Conservation (phyloP, 805 yeast species). For the Sugiyamaella boreocaroliniensis region DNA sequence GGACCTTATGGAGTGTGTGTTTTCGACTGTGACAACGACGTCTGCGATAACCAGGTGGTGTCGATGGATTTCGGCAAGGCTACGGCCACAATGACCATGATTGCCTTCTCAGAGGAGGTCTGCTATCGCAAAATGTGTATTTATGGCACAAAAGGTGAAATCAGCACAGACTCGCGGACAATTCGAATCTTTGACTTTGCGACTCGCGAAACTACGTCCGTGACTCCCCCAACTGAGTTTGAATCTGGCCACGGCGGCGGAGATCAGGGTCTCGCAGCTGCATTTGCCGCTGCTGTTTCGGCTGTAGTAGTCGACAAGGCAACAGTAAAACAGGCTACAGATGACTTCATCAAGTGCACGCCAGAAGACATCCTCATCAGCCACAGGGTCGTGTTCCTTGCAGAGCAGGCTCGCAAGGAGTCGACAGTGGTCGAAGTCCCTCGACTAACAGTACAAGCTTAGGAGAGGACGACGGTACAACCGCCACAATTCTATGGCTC, state of each 20-base stretch:
- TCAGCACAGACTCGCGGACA: conserved; percentile 19
- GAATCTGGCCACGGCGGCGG: conserved; percentile 27
- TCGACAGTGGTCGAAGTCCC: not conserved
- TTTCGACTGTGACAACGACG: conserved; percentile 23
- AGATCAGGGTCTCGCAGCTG: conserved; percentile 22
- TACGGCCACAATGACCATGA: conserved; percentile 27
- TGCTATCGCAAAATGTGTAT: conserved; percentile 20
- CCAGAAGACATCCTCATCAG: conserved; percentile 21
- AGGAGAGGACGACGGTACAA: not conserved
- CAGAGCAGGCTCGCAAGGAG: conserved; percentile 20
- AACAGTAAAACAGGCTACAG: conserved; percentile 18
- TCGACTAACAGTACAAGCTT: not conserved
- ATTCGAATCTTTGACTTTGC: conserved; percentile 21
- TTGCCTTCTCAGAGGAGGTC: conserved; percentile 21
- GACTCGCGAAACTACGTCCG: conserved; percentile 10
- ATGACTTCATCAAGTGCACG: conserved; percentile 18
- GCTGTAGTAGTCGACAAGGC: conserved; percentile 13
- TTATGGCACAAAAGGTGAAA: conserved; percentile 24
- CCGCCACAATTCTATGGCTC: no score
- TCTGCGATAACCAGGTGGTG: conserved; percentile 24
- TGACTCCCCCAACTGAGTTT: conserved; percentile 12
- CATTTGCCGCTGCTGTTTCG: conserved; percentile 20
- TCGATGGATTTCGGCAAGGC: conserved; percentile 20
- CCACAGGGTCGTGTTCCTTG: conserved; percentile 23
- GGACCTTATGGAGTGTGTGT: conserved; percentile 25